Conservation (phyloP, 192 early-diverging fungal species). For the Mortierella alpina region DNA sequence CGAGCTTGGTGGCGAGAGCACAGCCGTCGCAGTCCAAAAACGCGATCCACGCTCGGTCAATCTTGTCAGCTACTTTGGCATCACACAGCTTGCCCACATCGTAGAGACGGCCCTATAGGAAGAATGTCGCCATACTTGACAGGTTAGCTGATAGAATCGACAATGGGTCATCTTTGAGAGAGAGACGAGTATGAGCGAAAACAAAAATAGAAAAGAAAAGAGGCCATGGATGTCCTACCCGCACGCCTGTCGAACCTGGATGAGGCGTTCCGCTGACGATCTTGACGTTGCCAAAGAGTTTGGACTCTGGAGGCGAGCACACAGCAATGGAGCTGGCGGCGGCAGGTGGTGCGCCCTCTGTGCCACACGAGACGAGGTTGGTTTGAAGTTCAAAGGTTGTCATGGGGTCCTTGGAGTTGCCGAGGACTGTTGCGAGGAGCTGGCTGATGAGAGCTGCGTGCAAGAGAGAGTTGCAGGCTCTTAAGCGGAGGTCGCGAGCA, state of each 20-base stretch:
- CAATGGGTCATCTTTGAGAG: no score
- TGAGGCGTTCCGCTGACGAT: conserved; percentile 33
- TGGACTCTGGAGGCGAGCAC: conserved; percentile 31
- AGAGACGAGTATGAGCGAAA: neutral
- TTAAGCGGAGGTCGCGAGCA: no score
- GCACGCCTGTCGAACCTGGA: conserved; percentile 32
- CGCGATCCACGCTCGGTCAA: conserved; percentile 44
- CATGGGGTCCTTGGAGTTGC: neutral
- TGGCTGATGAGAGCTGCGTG: neutral
- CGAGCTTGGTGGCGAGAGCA: conserved; percentile 24
- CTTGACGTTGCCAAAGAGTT: conserved; percentile 27
- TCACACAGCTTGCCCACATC: conserved; percentile 42
- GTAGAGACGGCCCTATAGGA: conserved; percentile 29
- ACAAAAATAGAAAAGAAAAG: no score
- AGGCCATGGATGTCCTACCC: conserved; percentile 1
- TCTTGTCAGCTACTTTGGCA: conserved; percentile 22
- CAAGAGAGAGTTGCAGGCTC: no score
- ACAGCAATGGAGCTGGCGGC: conserved; percentile 1
- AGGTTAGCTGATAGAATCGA: no score
- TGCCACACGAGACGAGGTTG: conserved; percentile 29
- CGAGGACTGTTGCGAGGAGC: neutral
- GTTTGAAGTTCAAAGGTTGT: conserved; percentile 41
- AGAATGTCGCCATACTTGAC: neutral
- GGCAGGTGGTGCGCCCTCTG: neutral
- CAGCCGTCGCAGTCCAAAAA: conserved; percentile 38